Evolutionary conservation across 2,329 filamentous ascomycete genomes (phyloP).

Genomic region (Fusarium anguioides): DNA sequence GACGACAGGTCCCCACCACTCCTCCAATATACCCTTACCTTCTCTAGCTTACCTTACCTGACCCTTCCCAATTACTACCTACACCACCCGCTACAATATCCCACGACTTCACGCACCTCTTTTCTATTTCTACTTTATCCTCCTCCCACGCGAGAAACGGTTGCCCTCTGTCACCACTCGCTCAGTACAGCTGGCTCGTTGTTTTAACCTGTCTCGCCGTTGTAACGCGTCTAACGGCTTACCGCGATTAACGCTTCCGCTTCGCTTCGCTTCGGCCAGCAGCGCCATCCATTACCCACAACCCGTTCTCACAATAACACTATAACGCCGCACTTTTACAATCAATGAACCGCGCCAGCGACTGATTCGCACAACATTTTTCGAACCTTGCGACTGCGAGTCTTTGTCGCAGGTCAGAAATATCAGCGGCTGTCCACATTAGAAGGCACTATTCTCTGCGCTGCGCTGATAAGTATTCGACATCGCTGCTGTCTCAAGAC

Average conservation of each 20-base stretch:
- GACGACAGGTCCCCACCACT: conserved; percentile 43
- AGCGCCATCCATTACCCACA: conserved; percentile 25
- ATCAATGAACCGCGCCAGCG: conserved; percentile 28
- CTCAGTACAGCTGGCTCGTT: conserved; percentile 34
- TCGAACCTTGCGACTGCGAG: conserved; percentile 16
- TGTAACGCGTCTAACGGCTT: conserved; percentile 25
- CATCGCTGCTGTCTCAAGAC: conserved; percentile 32
- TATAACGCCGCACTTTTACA: conserved; percentile 13
- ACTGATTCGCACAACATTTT: conserved; percentile 6
- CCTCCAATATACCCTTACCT: conserved; percentile 44
- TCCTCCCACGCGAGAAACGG: conserved; percentile 24
- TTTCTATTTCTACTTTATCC: conserved; percentile 27
- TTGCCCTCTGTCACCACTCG: conserved; percentile 36
- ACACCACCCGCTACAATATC: conserved; percentile 41
- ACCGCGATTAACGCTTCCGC: conserved; percentile 38
- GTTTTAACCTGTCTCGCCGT: conserved; percentile 11
- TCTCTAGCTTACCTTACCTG: conserved; percentile 39
- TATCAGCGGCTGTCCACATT: conserved; percentile 8
- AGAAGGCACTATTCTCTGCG: conserved; percentile 11
- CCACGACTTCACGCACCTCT: conserved; percentile 38
- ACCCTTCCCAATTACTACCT: conserved; percentile 42
- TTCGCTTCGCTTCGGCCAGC: conserved; percentile 21
- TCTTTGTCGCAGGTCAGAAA: conserved; percentile 14
- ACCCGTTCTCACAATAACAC: conserved; percentile 29
- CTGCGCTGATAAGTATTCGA: conserved; percentile 23